Evolutionary conservation across 768 basidiomycete genomes (phyloP), one percentile per base, ranked within the genome.

Genomic region (Phylloporus arenicola): DNA sequence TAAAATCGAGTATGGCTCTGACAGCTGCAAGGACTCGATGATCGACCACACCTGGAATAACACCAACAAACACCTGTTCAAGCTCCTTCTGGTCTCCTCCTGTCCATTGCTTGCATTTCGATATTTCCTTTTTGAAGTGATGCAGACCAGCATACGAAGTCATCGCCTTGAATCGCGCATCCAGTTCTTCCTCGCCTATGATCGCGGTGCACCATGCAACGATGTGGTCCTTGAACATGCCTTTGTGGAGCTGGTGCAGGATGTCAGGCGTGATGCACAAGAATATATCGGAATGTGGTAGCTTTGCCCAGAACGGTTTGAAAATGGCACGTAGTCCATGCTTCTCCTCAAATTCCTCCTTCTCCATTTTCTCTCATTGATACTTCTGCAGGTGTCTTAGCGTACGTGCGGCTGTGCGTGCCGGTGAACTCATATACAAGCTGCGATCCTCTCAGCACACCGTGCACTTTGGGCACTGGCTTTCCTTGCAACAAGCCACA

Each of bases 1-100:
- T 52, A 52, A 75, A 76, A 52, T 76, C 70, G 1, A 76, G 53
- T 3, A 74, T 16, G 27, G 3, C 5, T 4, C n/a, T 16, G 6
- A 4, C 17, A 8, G 44, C 30, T 5, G 16, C 5, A 27, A 45
- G 11, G 6, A 45, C 44, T 6, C 34, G n/a, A 9, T 16, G 31
- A 24, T 45, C 12, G 19, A 4, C 20, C 37, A 4, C 8, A 9
- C 31, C 34, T 2, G 20, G 24, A n/a, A 45, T 20, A 4, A 45
- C 5, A 13, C 31, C 17, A 3, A 17, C 16, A n/a, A 42, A 42
- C 1, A 38, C 37, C 6, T 19, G 6, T 2, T 7, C 19, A 5
- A 38, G 6, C 19, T 38, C 17, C 6, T 38, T 38, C 7, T 38
- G 37, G 8, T 38, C 37, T 11, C 11, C 16, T 11, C 37, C n/a